phyloP scores from a whole-genome alignment of 768 basidiomycete species.

The Boletus sensibilis region DNA sequence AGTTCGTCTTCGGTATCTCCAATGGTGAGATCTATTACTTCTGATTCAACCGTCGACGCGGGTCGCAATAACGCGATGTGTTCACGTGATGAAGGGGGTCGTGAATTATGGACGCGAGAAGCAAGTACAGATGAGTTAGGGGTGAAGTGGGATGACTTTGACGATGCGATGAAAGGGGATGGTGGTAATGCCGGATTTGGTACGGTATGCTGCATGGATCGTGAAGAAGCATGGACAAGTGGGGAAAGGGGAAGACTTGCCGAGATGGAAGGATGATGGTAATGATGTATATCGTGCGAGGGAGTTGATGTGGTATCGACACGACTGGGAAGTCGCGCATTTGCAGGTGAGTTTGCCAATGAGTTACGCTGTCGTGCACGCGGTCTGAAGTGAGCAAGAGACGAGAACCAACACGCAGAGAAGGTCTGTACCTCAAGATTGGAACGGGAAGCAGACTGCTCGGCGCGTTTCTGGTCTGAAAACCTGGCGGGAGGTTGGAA shows the following conservation, averaged over 20 bases:
- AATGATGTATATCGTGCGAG: conserved; percentile 1
- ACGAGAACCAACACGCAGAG: background rate
- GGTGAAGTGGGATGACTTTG: conserved; percentile 3
- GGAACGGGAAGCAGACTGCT: background rate
- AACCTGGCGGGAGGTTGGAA: background rate
- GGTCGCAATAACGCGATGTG: background rate
- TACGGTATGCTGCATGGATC: conserved; percentile 8
- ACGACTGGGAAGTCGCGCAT: conserved; percentile 2
- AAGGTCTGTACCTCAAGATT: conserved; percentile 13
- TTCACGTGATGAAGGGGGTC: background rate
- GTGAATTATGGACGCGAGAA: conserved; percentile 5
- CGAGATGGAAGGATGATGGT: conserved; percentile 7
- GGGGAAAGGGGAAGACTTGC: conserved; percentile 12
- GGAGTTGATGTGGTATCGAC: conserved; percentile 11
- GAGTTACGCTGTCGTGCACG: conserved; percentile 14
- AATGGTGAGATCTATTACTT: conserved; percentile 23
- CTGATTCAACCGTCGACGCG: background rate
- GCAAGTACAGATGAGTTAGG: conserved; percentile 5
- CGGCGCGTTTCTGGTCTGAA: conserved; percentile 8
- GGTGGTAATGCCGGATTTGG: background rate
- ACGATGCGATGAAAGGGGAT: background rate
- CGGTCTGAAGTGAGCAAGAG: conserved; percentile 2
- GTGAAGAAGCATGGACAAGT: background rate
- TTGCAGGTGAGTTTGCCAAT: background rate
- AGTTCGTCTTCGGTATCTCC: conserved; percentile 26